Percentiles rank a stretch among this genome's conserved stretches.
Conservation (phyloP, 345 rosid species). For the Eutrema heterophyllum region DNA sequence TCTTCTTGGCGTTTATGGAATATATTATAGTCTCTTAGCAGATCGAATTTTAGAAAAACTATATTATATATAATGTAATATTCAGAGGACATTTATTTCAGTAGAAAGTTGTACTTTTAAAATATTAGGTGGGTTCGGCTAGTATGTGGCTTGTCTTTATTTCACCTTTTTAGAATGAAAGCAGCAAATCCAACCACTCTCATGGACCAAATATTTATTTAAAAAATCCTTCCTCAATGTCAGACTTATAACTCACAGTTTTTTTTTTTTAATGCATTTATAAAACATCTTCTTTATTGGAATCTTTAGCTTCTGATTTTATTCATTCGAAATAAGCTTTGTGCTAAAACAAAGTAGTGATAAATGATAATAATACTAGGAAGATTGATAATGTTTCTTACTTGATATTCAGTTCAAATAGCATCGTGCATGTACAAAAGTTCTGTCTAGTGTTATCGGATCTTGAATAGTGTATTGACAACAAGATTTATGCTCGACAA, state of each 20-base stretch:
- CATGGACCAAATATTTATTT: conserved; percentile 21
- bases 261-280: neutral
- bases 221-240: neutral
- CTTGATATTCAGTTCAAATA: neutral
- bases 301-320: neutral
- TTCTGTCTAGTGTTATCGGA: neutral
- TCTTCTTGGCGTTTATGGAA: conserved; percentile 24
- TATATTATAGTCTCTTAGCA: conserved; percentile 13
- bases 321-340: neutral
- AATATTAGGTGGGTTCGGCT: conserved; percentile 21
- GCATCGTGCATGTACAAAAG: neutral
- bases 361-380: neutral
- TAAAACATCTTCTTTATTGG: neutral
- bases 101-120: conserved; percentile 26
- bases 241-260: neutral
- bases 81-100: conserved; percentile 30
- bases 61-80: conserved; percentile 2
- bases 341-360: neutral
- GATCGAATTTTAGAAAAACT: conserved; percentile 10
- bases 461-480: neutral
- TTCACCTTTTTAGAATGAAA: conserved; percentile 39
- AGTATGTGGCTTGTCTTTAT: conserved; percentile 32
- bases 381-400: neutral
- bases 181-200: conserved; percentile 39
- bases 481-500: neutral